phyloP scores from a whole-genome alignment of 306 rosid species.

The Cicer cuneatum region DNA sequence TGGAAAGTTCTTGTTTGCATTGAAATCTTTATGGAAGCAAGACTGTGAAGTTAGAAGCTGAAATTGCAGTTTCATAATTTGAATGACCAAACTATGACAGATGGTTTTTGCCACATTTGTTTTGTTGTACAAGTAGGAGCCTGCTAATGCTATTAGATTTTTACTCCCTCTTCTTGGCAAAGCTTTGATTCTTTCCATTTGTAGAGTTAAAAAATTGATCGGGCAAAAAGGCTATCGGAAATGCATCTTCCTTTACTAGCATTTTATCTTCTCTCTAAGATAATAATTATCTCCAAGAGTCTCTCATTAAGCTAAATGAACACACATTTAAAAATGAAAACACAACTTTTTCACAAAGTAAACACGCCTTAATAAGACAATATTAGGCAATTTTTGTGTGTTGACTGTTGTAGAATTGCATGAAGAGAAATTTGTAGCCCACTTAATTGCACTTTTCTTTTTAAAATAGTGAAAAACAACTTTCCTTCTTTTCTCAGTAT shows the following conservation, averaged over 20 bases:
- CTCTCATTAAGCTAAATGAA: too few relatives aligned
- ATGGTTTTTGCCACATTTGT: background rate
- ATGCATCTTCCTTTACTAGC: too few relatives aligned
- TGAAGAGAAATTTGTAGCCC: background rate
- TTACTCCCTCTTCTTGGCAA: background rate
- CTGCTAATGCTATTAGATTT: background rate
- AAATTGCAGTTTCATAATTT: constrained; percentile 10
- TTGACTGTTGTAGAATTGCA: background rate
- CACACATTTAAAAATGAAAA: too few relatives aligned
- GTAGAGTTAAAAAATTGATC: too few relatives aligned
- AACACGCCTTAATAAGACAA: too few relatives aligned
- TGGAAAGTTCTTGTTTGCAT: constrained; percentile 36
- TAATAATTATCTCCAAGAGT: too few relatives aligned
- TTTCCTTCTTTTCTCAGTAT: constrained; percentile 1
- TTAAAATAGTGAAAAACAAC: background rate
- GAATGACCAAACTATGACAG: background rate
- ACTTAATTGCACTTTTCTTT: constrained; percentile 9
- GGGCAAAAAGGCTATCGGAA: too few relatives aligned
- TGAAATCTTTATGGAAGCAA: background rate
- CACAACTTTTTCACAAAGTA: too few relatives aligned
- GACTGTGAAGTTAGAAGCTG: background rate
- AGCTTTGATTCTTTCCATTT: too few relatives aligned
- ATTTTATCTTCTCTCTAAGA: too few relatives aligned
- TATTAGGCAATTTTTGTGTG: too few relatives aligned
- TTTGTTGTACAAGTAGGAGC: constrained; percentile 1